phyloP scores from a whole-genome alignment of 2,329 filamentous ascomycete species.

The Sordariomycetes sp. region DNA sequence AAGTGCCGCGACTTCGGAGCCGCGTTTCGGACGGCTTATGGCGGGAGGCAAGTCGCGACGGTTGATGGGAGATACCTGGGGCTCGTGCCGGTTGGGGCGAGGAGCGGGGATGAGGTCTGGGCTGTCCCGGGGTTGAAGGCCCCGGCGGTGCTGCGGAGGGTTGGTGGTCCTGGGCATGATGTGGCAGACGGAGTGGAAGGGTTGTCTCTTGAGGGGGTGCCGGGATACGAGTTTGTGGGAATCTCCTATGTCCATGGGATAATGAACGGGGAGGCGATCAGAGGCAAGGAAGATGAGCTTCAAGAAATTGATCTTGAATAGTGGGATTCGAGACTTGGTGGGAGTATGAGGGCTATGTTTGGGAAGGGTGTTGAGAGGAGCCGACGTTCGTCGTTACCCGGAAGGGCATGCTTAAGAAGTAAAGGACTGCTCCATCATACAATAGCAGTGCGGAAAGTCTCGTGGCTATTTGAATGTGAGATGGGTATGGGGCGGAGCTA shows the following conservation, averaged over 20 bases:
- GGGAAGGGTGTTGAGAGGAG: too few species aligned
- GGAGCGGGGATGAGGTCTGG: slow-evolving; percentile 13
- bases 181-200: not conserved
- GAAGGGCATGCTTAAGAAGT: too few species aligned
- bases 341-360: slow-evolving; percentile 5
- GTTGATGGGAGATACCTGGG: slow-evolving; percentile 10
- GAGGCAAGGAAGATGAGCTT: not conserved
- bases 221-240: slow-evolving; percentile 7
- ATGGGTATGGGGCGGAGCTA: not conserved
- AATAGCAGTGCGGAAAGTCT: too few species aligned
- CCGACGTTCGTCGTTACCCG: too few species aligned
- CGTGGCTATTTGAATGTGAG: too few species aligned
- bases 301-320: not conserved
- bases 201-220: not conserved
- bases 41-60: slow-evolving; percentile 13
- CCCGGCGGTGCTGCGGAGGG: slow-evolving; percentile 9
- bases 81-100: slow-evolving; percentile 9
- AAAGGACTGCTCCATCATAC: too few species aligned
- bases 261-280: slow-evolving; percentile 7
- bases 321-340: not conserved
- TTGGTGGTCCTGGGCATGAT: not conserved
- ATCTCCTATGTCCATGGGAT: slow-evolving; percentile 10
- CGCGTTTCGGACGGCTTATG: slow-evolving; percentile 10
- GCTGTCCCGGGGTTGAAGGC: slow-evolving; percentile 12
- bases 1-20: slow-evolving; percentile 11